Base-by-base conservation (phyloP, 2,329 filamentous ascomycete genomes). In the Emmonsia crescens region DNA sequence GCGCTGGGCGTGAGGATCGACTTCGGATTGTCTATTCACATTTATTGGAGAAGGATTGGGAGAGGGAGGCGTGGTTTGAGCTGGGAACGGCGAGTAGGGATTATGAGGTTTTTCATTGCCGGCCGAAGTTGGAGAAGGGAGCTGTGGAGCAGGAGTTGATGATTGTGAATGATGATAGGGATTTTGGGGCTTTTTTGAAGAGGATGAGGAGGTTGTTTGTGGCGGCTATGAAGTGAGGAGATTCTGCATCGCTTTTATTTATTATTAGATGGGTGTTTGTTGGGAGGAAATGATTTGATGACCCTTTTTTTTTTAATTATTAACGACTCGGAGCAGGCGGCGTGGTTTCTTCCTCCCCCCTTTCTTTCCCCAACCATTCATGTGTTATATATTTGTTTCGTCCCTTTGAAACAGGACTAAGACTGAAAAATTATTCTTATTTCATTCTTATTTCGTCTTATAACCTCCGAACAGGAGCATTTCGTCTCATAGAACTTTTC, bases 41-140 rank as follows among this genome's bases (percentile, higher is more conserved):
- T 73, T 80, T 97, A 54, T 86, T 95, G 71, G 91, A 96, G 77
- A 84, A 85, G 69, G 87, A 94, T 71, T 92, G 89, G 87, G 89
- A 92, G 68, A 83, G 86, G 63, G 92, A 97, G 77, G 91, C 89
- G 16, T 95, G 89, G 86, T 97, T 99, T 72, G 93, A 97, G 78
- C 79, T 99, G 62, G 86, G 88, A 67, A 96, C 89, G 54, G 85
- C 85, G 42, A 85, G 84, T 65, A 81, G 89, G 63, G 92, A 96
- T 69, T 97, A 96, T 75, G 88, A 89, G 65, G 88, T 97, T 44
- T 83, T 86, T 63, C 87, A 89, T 68, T 89, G 87, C 69, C 82
- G 88, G 71, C 94, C 94, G 14, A 84, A 82, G 68, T 64, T 86
- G 46, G 82, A 85, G 57, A 73, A 73, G 55, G 78, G 79, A 6